Base-by-base conservation (phyloP, 2,329 filamentous ascomycete genomes). In the Ilyonectria robusta region DNA sequence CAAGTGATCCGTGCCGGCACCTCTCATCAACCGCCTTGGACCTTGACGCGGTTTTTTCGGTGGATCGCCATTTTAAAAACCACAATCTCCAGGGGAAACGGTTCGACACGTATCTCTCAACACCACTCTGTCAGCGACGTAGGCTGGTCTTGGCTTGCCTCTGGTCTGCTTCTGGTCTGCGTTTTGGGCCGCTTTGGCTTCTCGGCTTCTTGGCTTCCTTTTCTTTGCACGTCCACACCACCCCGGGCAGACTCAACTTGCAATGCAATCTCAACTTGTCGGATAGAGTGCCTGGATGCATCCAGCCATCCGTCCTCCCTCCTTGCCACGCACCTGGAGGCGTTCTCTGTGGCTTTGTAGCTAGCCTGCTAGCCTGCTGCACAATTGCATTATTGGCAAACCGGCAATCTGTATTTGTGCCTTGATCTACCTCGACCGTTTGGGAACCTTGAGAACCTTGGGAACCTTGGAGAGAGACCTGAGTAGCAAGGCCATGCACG, bases 21-120 rank as follows among this genome's bases (percentile, higher is more conserved):
- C 66, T 70, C 61, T 65, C 69, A 74, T 71, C 72, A 74, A 74
- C 63, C 50, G 64, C 65, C 61, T 70, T 62, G 53, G 56, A 66
- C 64, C 56, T 71, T 62, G 55, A 62, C 65, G 66, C 66, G 62
- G 67, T 40, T 55, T 64, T 50, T 37, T 37, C 33, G 59, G 72
- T 74, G 73, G 73, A 75, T 73, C 73, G 59, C 64, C 64, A 75
- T 70, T 71, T 68, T 65, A 68, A 59, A 70, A 66, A 75, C 65
- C 70, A 66, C 66, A 59, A 65, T 70, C 70, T 72, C 66, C 66
- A 66, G 66, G 68, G 68, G 62, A 65, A 59, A 55, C 67, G 57
- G 65, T 75, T 72, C 68, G 70, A 70, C 62, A 72, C 57, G 61
- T 70, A 65, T 62, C 65, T 68, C 60, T 65, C 63, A 59, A 53